phyloP scores from a whole-genome alignment of 768 basidiomycete species.

The Trametes maxima region DNA sequence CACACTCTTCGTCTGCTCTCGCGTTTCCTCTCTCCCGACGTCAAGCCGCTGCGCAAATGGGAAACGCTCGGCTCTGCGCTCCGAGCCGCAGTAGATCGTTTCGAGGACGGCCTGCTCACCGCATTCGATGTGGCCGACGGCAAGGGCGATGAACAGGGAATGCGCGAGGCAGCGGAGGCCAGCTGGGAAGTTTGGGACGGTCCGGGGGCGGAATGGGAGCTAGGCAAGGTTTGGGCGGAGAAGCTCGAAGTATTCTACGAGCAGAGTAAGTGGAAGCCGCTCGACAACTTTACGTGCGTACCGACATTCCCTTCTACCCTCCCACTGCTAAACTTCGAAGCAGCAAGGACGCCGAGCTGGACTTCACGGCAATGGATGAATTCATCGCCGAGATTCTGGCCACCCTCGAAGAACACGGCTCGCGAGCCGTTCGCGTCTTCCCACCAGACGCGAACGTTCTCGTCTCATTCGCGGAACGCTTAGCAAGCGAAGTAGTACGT shows the following conservation, averaged over 20 bases:
- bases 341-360: constrained; percentile 58
- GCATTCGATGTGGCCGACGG: constrained; percentile 89
- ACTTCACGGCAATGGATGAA: constrained; percentile 92
- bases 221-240: constrained; percentile 95
- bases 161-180: constrained; percentile 80
- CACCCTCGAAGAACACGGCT: constrained; percentile 73
- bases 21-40: constrained; percentile 65
- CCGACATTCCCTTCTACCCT: neutral
- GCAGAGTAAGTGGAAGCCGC: constrained; percentile 72
- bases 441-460: constrained; percentile 79
- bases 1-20: constrained; percentile 72
- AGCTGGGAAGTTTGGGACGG: constrained; percentile 82
- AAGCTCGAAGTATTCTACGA: constrained; percentile 95
- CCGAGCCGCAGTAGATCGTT: constrained; percentile 80
- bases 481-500: constrained; percentile 83
- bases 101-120: constrained; percentile 82
- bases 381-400: constrained; percentile 76
- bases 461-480: constrained; percentile 77
- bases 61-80: constrained; percentile 62
- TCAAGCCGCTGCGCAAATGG: constrained; percentile 77
- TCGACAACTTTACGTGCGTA: constrained; percentile 78
- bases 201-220: constrained; percentile 73
- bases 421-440: constrained; percentile 83
- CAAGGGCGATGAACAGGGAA: constrained; percentile 66
- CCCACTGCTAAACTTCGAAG: neutral